Evolutionary conservation across 257 asterid genomes (phyloP).

Genomic region (Parsonsia alboflavescens): DNA sequence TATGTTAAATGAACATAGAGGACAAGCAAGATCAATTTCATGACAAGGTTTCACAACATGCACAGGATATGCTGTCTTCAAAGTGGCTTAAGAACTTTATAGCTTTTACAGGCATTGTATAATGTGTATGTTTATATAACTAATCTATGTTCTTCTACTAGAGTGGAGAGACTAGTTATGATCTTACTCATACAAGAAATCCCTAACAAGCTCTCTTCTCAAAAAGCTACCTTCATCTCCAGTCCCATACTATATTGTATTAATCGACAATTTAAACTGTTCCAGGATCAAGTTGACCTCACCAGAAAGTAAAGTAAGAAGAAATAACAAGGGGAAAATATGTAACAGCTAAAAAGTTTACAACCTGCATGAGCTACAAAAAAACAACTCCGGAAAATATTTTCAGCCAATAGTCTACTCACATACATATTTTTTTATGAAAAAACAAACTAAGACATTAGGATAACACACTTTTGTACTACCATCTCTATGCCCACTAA

Average conservation of each 20-base stretch:
- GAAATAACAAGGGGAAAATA: background rate
- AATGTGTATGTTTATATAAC: background rate
- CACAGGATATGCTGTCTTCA: background rate
- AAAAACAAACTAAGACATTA: background rate
- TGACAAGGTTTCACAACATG: background rate
- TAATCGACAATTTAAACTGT: background rate
- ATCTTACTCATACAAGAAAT: background rate
- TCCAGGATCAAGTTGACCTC: background rate
- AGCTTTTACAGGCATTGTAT: background rate
- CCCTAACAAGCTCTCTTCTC: background rate
- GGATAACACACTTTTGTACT: background rate
- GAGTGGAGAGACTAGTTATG: background rate
- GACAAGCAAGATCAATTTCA: background rate
- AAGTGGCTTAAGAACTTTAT: background rate
- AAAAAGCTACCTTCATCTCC: background rate
- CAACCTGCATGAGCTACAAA: background rate
- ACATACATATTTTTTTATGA: background rate
- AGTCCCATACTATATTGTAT: background rate
- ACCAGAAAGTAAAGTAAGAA: background rate
- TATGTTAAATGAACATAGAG: background rate
- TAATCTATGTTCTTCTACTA: background rate
- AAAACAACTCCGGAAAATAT: background rate
- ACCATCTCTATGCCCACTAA: background rate
- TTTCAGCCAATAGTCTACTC: background rate
- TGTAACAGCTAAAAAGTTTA: background rate